Evolutionary conservation across 768 basidiomycete genomes (phyloP).

Genomic region (Boletellus ananiceps): DNA sequence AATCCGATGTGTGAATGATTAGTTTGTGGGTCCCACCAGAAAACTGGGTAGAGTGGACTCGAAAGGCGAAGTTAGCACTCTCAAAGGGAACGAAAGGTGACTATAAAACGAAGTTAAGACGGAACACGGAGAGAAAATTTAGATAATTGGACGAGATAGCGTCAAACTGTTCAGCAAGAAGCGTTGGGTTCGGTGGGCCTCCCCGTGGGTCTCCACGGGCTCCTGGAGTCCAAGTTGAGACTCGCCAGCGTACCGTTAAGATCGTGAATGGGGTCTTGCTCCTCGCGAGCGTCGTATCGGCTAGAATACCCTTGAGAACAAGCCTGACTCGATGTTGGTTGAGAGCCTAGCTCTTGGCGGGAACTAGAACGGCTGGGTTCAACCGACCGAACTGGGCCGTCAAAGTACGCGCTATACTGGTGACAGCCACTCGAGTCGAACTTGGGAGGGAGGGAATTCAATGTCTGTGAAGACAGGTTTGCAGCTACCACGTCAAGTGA

Average conservation of each 20-base stretch:
- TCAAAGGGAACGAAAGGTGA: slow-evolving; percentile 9
- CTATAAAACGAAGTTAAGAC: slow-evolving; percentile 23
- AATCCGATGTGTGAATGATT: slow-evolving; percentile 27
- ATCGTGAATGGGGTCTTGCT: slow-evolving; percentile 58
- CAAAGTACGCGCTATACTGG: slow-evolving; percentile 44
- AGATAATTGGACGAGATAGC: slow-evolving; percentile 4
- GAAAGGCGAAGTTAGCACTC: slow-evolving; percentile 16
- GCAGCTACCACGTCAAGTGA: slow-evolving; percentile 32
- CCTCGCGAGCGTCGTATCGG: slow-evolving; percentile 29
- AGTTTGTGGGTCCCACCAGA: slow-evolving; percentile 24
- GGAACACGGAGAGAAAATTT: slow-evolving; percentile 12
- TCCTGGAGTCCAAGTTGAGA: slow-evolving; percentile 54
- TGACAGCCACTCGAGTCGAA: slow-evolving; percentile 41
- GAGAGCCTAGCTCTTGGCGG: slow-evolving; percentile 49
- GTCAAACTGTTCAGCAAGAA: slow-evolving; percentile 16
- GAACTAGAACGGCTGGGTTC: slow-evolving; percentile 39
- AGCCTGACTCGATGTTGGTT: slow-evolving; percentile 48
- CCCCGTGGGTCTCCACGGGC: slow-evolving; percentile 30
- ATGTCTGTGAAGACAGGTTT: slow-evolving; percentile 45
- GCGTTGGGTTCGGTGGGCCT: slow-evolving; percentile 18
- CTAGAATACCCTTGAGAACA: slow-evolving; percentile 21
- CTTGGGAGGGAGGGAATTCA: slow-evolving; percentile 48
- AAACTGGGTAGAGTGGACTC: slow-evolving; percentile 16
- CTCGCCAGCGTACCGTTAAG: slow-evolving; percentile 75
- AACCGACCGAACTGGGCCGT: slow-evolving; percentile 35